Percentiles rank a stretch among this genome's conserved stretches.
Evolutionary conservation across 202 grass and related monocot species (phyloP).

Genomic region (Cymbopogon flexuosus): DNA sequence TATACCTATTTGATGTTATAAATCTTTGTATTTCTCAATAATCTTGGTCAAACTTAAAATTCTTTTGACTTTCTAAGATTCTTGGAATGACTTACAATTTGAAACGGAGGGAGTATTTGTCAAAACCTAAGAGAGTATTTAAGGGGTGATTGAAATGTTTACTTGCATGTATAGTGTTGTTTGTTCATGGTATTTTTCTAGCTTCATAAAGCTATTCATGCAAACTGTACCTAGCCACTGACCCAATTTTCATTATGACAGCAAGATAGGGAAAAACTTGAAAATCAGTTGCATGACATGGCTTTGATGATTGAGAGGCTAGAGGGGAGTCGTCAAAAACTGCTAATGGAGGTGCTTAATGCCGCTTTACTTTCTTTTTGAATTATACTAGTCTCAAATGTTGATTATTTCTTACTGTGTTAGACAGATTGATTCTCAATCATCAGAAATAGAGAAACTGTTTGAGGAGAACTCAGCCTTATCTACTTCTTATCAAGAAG

Average conservation of each 20-base stretch:
- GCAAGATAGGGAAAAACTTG: constrained; percentile 88
- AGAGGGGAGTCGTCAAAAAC: constrained; percentile 83
- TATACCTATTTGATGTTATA: too few species aligned
- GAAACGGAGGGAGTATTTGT: not conserved
- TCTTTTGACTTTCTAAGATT: too few species aligned
- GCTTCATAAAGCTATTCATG: not conserved
- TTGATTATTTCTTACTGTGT: not conserved
- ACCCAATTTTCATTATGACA: constrained; percentile 23
- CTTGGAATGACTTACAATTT: not conserved
- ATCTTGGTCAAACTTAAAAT: too few species aligned
- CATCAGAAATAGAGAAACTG: constrained; percentile 86
- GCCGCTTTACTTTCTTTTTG: constrained; percentile 26
- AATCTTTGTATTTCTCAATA: too few species aligned
- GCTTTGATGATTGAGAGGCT: constrained; percentile 94
- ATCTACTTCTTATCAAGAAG: constrained; percentile 68
- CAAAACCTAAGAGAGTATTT: not conserved
- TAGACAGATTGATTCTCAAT: constrained; percentile 91
- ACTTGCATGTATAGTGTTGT: not conserved
- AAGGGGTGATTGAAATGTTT: not conserved
- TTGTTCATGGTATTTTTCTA: constrained; percentile 15
- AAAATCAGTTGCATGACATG: constrained; percentile 86
- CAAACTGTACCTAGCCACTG: constrained; percentile 29
- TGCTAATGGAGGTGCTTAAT: constrained; percentile 75
- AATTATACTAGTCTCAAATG: constrained; percentile 1
- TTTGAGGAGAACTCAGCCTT: constrained; percentile 90